Percentiles rank a stretch among this genome's conserved stretches.
Conservation (phyloP, 495 filamentous ascomycete genomes). For the Podospora fimiseda region DNA sequence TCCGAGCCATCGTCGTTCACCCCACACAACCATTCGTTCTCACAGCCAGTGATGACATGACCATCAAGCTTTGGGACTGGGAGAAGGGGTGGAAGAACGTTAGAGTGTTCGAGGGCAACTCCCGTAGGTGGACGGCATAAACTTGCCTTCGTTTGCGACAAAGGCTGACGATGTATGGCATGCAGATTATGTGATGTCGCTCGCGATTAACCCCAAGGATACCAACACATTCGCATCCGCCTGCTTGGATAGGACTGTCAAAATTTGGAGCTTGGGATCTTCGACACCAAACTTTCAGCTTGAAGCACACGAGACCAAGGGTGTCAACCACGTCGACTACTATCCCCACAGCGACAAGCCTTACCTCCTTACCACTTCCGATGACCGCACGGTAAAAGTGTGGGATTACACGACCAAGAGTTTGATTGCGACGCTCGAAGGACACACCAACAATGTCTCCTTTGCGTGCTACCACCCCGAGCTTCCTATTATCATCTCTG, state of each 20-base stretch:
- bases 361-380: conserved; percentile 92
- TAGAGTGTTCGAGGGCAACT: conserved; percentile 96
- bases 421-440: conserved; percentile 91
- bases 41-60: conserved; percentile 98
- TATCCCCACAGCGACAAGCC: conserved; percentile 96
- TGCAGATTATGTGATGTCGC: conserved; percentile 71
- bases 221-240: conserved; percentile 96
- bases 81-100: conserved; percentile 97
- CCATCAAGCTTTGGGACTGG: conserved; percentile 99
- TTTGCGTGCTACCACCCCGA: conserved; percentile 98
- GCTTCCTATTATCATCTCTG: conserved; percentile 95
- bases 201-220: conserved; percentile 98
- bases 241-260: conserved; percentile 93
- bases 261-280: conserved; percentile 96
- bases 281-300: conserved; percentile 87
- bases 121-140: conserved; percentile 38
- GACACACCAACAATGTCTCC: conserved; percentile 97
- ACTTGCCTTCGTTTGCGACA: no score
- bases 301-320: conserved; percentile 96
- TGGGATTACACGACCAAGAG: conserved; percentile 99
- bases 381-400: conserved; percentile 88
- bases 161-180: conserved; percentile 7
- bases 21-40: conserved; percentile 93
- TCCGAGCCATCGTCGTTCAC: conserved; percentile 95
- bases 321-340: conserved; percentile 96